Evolutionary conservation across 2,329 filamentous ascomycete species (phyloP).

Genomic region (Trichoderma citrinoviride): DNA sequence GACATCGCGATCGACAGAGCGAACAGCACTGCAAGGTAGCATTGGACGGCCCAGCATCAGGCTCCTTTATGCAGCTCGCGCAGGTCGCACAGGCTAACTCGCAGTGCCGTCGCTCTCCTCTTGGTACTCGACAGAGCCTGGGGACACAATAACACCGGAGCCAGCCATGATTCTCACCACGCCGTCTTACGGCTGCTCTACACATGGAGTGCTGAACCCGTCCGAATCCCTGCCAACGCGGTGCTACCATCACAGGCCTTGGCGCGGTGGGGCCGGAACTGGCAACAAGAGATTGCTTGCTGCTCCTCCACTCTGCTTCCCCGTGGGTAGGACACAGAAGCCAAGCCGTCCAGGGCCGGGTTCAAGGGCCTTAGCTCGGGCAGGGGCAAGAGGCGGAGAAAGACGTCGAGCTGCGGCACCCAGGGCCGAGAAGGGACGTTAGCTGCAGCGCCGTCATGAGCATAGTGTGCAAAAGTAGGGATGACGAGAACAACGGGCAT

Average conservation of each 20-base stretch:
- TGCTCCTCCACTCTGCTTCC: conserved; percentile 11
- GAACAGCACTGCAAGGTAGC: background rate
- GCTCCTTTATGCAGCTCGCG: background rate
- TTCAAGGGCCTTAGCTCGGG: background rate
- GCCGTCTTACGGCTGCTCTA: background rate
- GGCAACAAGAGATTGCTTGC: conserved; percentile 18
- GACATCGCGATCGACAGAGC: conserved; percentile 4
- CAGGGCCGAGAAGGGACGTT: conserved; percentile 11
- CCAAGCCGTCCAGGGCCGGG: conserved; percentile 1
- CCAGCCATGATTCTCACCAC: background rate
- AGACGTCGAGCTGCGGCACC: conserved; percentile 5
- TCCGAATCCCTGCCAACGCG: conserved; percentile 5
- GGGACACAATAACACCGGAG: background rate
- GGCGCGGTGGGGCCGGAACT: conserved; percentile 12
- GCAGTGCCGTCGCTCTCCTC: background rate
- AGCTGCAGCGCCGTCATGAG: conserved; percentile 15
- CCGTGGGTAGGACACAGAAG: background rate
- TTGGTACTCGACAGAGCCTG: background rate
- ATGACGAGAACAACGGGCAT: conserved; percentile 3
- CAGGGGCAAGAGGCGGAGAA: conserved; percentile 12
- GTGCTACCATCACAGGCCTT: conserved; percentile 9
- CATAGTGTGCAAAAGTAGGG: background rate
- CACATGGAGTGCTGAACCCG: background rate
- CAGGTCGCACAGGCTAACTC: background rate
- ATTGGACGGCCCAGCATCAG: background rate